Conservation (phyloP, 2,329 filamentous ascomycete genomes). For the Annulohypoxylon truncatum region DNA sequence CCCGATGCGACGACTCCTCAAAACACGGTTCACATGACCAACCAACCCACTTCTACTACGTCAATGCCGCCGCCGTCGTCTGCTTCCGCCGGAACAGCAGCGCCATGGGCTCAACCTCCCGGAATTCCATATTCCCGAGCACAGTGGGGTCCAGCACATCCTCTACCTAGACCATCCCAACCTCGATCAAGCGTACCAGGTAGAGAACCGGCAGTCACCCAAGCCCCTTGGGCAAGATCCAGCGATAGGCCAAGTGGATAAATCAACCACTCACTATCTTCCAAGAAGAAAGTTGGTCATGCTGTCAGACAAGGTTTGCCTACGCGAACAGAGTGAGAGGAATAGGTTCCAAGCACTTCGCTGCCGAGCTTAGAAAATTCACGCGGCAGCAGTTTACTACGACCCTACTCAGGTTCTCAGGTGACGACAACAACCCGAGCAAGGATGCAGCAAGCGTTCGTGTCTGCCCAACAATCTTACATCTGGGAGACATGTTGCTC, state of each 20-base stretch:
- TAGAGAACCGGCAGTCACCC: constrained; percentile 28
- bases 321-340: not conserved
- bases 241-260: constrained; percentile 47
- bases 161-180: constrained; percentile 39
- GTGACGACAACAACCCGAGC: not conserved
- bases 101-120: constrained; percentile 57
- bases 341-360: not conserved
- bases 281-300: not conserved
- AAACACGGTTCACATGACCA: constrained; percentile 67
- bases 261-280: not conserved
- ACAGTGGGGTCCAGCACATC: constrained; percentile 41
- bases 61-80: constrained; percentile 46
- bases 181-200: constrained; percentile 31
- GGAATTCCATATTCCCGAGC: constrained; percentile 48
- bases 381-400: not conserved
- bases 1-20: constrained; percentile 65
- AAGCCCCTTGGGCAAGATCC: constrained; percentile 47
- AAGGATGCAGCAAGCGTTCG: not conserved
- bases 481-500: not conserved
- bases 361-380: not conserved
- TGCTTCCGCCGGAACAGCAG: constrained; percentile 53
- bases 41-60: constrained; percentile 59
- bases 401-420: not conserved
- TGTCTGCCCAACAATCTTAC: not conserved
- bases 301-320: not conserved